Evolutionary conservation across 2,329 filamentous ascomycete species (phyloP).

Genomic region (Herpotrichia juniperi): DNA sequence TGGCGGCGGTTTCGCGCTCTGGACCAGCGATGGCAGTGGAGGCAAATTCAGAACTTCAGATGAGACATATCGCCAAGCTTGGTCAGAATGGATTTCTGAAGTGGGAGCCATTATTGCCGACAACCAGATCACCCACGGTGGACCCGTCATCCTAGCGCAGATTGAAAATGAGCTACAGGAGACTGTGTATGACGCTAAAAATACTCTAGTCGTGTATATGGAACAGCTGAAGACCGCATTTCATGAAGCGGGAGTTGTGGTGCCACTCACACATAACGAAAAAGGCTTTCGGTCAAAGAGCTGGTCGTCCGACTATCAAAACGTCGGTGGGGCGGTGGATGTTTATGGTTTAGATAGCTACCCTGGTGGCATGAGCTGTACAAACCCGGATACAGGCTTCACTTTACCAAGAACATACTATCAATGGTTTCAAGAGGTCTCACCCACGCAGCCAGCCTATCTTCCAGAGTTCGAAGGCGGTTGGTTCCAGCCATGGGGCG

Average conservation of each 20-base stretch:
- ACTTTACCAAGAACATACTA: slow-evolving; percentile 60
- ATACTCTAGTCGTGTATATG: slow-evolving; percentile 60
- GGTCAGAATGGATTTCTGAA: slow-evolving; percentile 55
- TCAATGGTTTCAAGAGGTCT: slow-evolving; percentile 64
- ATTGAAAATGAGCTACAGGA: slow-evolving; percentile 62
- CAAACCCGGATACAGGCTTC: slow-evolving; percentile 57
- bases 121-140: slow-evolving; percentile 59
- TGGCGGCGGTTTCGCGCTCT: slow-evolving; percentile 54
- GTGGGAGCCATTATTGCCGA: slow-evolving; percentile 56
- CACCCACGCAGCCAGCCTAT: slow-evolving; percentile 59
- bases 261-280: slow-evolving; percentile 59
- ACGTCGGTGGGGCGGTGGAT: slow-evolving; percentile 62
- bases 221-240: slow-evolving; percentile 57
- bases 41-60: slow-evolving; percentile 53
- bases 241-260: slow-evolving; percentile 53
- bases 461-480: slow-evolving; percentile 62
- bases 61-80: slow-evolving; percentile 51
- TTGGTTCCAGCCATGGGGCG: slow-evolving; percentile 61
- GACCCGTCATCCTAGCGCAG: slow-evolving; percentile 59
- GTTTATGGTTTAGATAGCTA: slow-evolving; percentile 57
- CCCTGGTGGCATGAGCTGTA: slow-evolving; percentile 57
- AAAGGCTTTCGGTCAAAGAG: slow-evolving; percentile 56
- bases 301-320: slow-evolving; percentile 62
- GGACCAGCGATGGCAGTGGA: slow-evolving; percentile 55
- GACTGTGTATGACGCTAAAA: slow-evolving; percentile 48